These are phyloP conservation scores for Pezicula neosporulosa DNA, from an alignment of 2,329 filamentous ascomycete species.

Conservation along the genomic window DNA sequence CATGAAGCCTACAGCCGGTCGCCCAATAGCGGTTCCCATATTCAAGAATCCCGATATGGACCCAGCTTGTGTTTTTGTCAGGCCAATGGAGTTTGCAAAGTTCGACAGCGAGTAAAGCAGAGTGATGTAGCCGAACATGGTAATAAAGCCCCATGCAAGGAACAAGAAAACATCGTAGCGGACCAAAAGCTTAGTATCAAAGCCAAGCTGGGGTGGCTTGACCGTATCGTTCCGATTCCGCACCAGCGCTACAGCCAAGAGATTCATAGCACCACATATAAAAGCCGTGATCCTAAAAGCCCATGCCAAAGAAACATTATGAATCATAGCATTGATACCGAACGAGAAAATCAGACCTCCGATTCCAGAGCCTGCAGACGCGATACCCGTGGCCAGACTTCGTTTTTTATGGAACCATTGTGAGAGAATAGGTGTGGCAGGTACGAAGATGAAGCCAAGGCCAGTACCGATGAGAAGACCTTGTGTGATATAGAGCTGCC, in stretches of 20 bases:
- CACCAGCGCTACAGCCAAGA: constrained; percentile 4
- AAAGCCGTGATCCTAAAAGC: constrained; percentile 41
- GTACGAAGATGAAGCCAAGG: constrained; percentile 68
- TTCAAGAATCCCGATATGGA: constrained; percentile 41
- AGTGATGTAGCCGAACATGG: constrained; percentile 44
- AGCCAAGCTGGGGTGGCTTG: constrained; percentile 5
- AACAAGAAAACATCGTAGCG: constrained; percentile 33
- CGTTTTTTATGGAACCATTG: constrained; percentile 55
- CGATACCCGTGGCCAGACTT: constrained; percentile 52
- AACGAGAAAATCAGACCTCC: constrained; percentile 50
- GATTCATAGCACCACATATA: constrained; percentile 1
- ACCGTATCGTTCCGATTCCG: constrained; percentile 11
- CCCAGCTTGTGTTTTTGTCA: constrained; percentile 35
- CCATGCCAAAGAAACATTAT: constrained; percentile 45
- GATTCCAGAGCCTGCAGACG: constrained; percentile 49
- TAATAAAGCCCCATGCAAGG: constrained; percentile 39
- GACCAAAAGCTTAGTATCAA: constrained; percentile 26
- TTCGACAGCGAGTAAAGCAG: constrained; percentile 42
- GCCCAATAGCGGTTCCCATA: constrained; percentile 41
- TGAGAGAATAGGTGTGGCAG: constrained; percentile 58
- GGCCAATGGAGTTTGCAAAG: constrained; percentile 40
- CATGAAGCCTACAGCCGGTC: constrained; percentile 40
- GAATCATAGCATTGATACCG: constrained; percentile 47
- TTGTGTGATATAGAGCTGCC: constrained; percentile 72
- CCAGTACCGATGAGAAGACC: constrained; percentile 71